Evolutionary conservation across 2,329 filamentous ascomycete genomes (phyloP).

Genomic region (Trichoderma cornu-damae): DNA sequence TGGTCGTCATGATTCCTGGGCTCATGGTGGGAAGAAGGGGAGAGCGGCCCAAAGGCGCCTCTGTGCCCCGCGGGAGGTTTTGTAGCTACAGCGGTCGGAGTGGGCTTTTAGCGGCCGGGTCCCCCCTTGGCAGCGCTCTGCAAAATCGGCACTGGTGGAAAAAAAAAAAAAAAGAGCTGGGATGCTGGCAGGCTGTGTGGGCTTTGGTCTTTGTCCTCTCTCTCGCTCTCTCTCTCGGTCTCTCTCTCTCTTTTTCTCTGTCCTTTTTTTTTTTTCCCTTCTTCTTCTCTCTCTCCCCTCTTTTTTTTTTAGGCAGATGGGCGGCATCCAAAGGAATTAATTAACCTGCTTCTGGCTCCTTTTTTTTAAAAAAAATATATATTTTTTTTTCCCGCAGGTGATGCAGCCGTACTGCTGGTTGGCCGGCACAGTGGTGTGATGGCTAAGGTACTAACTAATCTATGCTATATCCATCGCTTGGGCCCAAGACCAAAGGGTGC

Average conservation of each 20-base stretch:
- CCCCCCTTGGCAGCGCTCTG: neutral
- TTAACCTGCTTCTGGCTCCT: neutral
- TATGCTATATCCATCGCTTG: no score
- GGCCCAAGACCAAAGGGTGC: constrained; percentile 7
- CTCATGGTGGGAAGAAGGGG: constrained; percentile 44
- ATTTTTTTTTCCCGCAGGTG: constrained; percentile 13
- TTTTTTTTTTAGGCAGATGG: constrained; percentile 2
- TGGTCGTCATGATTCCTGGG: constrained; percentile 58
- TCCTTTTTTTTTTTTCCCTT: no score
- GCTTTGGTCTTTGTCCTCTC: no score
- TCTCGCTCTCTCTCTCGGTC: no score
- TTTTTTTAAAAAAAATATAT: no score
- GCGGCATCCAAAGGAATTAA: neutral
- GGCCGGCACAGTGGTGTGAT: constrained; percentile 13
- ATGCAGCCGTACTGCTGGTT: constrained; percentile 8
- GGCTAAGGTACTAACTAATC: no score
- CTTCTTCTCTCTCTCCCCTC: neutral
- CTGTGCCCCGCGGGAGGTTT: constrained; percentile 22
- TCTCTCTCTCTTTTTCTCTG: no score
- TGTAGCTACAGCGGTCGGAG: constrained; percentile 12
- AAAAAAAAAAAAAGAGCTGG: no score
- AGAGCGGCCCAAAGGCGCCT: constrained; percentile 19
- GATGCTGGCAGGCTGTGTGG: neutral
- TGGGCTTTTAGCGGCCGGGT: neutral
- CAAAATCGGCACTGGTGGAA: neutral